Evolutionary conservation across 495 filamentous ascomycete species (phyloP), one percentile per base, ranked within the genome.

Genomic region (Lophiotrema nucula): DNA sequence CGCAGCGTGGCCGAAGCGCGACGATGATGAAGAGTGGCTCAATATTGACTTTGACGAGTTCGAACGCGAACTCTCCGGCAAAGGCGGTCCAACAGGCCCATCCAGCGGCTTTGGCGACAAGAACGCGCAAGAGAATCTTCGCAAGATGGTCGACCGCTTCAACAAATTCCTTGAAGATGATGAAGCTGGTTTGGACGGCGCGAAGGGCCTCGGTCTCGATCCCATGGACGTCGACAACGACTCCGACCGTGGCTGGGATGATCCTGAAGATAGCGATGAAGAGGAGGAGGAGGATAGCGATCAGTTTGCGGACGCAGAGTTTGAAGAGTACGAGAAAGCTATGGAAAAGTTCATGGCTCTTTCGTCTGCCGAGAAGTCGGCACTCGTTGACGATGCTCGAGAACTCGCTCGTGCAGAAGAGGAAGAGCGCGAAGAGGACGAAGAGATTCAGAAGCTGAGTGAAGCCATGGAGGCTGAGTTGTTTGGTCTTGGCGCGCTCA

Each of bases 121-220:
- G 8, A 77, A 77, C 6, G 83, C 89, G 1, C 88, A 96, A 61
- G 88, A 89, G 45, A 89, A 95, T 66, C 70, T 98, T 27, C 83
- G 85, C 53, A 89, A 89, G 64, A 95, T 97, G 65, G 92, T 97
- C 18, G 84, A 88, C 48, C 80, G 89, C 12, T 97, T 97, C 64
- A 89, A 96, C 68, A 79, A 87, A n/a, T 97, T 98, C 59, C 68
- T 97, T 50, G 90, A 96, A 57, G 89, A 97, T 66, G 90, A 95
- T 19, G 75, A 76, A 10, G 90, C 89, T 0, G 90, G 86, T 1
- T 66, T 83, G 16, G 90, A 92, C 11, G 92, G 90, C 5, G 90
- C 84, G 0, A 85, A 90, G 55, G 73, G 78, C 26, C 63, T 89
- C 48, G 88, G 86, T 76, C 87, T 88, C 39, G 63, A 77, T 21